These are phyloP conservation scores for Entomortierella beljakovae DNA, from an alignment of 192 early-diverging fungal species.

Conservation along the genomic window DNA sequence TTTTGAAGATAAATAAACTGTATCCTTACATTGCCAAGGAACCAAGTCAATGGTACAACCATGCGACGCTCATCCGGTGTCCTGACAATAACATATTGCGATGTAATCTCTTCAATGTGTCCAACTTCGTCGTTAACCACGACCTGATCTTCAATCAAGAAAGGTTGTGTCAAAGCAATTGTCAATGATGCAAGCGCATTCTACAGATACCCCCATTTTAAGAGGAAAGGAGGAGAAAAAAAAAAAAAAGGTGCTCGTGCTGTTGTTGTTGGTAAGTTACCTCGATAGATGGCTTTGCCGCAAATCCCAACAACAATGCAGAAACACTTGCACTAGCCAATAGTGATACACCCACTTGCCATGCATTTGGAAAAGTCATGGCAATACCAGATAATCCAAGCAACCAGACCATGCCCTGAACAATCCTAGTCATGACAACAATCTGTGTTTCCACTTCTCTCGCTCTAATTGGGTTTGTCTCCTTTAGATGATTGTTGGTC, in stretches of 20 bases:
- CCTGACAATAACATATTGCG: conserved; percentile 56
- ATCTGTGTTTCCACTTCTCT: conserved; percentile 55
- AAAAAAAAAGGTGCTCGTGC: background rate
- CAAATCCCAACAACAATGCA: conserved; percentile 53
- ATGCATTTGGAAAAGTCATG: conserved; percentile 56
- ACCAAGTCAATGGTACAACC: conserved; percentile 55
- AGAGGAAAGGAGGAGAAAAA: background rate
- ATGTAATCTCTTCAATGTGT: conserved; percentile 56
- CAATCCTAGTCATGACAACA: conserved; percentile 52
- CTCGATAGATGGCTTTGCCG: conserved; percentile 55
- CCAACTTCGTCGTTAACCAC: conserved; percentile 36
- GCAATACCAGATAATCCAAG: conserved; percentile 44
- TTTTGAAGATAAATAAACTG: background rate
- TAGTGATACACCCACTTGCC: conserved; percentile 52
- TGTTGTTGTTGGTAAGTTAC: background rate
- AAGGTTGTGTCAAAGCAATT: conserved; percentile 58
- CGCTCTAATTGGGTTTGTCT: conserved; percentile 19
- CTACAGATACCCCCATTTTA: conserved; percentile 3
- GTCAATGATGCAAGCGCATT: conserved; percentile 56
- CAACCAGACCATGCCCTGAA: conserved; percentile 47
- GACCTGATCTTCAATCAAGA: conserved; percentile 57
- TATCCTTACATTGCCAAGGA: conserved; percentile 35
- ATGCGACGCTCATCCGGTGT: conserved; percentile 49
- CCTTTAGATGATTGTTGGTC: conserved; percentile 35
- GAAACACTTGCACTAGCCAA: conserved; percentile 57